Conservation (phyloP, 179 eudicot genomes). For the Kewa caespitosa region DNA sequence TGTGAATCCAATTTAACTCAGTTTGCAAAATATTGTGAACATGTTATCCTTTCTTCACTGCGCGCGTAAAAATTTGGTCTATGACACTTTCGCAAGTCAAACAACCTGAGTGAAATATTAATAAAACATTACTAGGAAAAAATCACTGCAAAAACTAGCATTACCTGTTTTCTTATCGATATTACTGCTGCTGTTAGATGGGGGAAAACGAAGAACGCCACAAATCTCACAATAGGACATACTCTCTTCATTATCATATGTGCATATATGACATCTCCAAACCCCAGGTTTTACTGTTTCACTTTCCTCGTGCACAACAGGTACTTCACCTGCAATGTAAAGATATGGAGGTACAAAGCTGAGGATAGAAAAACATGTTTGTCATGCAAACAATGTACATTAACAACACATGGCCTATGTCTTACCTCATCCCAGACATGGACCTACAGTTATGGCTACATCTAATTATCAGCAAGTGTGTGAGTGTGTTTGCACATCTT, state of each 20-base stretch:
- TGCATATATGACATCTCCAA: slow-evolving; percentile 89
- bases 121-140: neutral
- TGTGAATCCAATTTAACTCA: neutral
- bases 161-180: slow-evolving; percentile 51
- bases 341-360: neutral
- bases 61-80: no score
- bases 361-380: neutral
- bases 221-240: slow-evolving; percentile 88
- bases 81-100: neutral
- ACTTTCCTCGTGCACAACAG: slow-evolving; percentile 34
- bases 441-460: no score
- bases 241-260: slow-evolving; percentile 80
- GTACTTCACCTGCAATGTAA: slow-evolving; percentile 40
- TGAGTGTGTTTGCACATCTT: no score
- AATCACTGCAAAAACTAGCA: neutral
- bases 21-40: no score
- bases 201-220: slow-evolving; percentile 74
- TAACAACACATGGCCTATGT: no score
- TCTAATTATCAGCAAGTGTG: no score
- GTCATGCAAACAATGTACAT: neutral
- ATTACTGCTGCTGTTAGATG: slow-evolving; percentile 39
- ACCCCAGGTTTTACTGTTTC: slow-evolving; percentile 35
- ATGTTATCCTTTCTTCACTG: no score
- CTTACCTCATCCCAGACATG: neutral
- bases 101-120: neutral